Percentiles rank a stretch among this genome's conserved stretches.
phyloP scores from a whole-genome alignment of 1,284 basidiomycete genomes.

The Cutaneotrichosporon sp. region DNA sequence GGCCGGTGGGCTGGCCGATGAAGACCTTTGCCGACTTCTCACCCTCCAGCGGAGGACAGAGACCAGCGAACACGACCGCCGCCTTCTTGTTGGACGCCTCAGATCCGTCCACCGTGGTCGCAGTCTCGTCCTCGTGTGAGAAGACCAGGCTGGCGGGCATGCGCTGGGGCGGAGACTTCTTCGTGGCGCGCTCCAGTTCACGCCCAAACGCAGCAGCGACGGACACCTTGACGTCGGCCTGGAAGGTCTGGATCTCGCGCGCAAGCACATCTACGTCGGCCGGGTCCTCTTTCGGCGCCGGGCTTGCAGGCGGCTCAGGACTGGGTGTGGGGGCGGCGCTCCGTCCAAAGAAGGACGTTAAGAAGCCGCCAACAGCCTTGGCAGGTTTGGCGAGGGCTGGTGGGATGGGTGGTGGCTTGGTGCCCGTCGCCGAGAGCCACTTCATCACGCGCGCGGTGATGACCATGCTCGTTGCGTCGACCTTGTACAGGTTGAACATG shows the following conservation, averaged over 20 bases:
- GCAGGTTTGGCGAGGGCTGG: constrained; percentile 40
- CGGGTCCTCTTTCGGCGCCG: constrained; percentile 58
- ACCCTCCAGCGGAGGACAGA: constrained; percentile 78
- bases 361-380: constrained; percentile 76
- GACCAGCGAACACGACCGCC: constrained; percentile 78
- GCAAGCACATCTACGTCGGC: constrained; percentile 62
- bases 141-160: constrained; percentile 86
- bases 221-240: constrained; percentile 74
- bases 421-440: constrained; percentile 66
- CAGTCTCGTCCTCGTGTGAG: constrained; percentile 80
- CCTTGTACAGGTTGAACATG: constrained; percentile 69
- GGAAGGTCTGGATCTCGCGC: constrained; percentile 78
- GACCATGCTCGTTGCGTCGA: constrained; percentile 69
- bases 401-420: constrained; percentile 51
- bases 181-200: constrained; percentile 88
- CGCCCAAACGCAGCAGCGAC: constrained; percentile 70
- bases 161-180: constrained; percentile 83
- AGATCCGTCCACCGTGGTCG: constrained; percentile 62
- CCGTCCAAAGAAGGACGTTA: constrained; percentile 58
- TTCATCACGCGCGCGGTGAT: constrained; percentile 82
- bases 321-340: constrained; percentile 51
- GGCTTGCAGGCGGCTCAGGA: constrained; percentile 53
- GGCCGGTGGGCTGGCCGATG: constrained; percentile 61
- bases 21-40: constrained; percentile 44
- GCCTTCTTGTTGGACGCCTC: constrained; percentile 66